These are phyloP conservation scores for Brassica nigra DNA, from an alignment of 345 rosid species.

Conservation along the genomic window DNA sequence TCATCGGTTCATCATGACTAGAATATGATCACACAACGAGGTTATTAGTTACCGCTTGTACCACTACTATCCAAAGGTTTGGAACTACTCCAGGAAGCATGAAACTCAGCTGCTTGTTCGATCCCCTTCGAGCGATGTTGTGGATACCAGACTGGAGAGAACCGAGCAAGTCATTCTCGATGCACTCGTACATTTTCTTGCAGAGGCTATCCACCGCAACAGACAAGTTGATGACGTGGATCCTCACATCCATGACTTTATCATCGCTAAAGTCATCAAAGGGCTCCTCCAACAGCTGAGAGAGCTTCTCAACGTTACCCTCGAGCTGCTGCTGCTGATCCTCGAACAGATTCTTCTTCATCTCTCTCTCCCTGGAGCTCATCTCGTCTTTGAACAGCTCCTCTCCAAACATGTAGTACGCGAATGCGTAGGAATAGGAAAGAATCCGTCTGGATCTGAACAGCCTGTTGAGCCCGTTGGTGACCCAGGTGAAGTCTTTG, in stretches of 20 bases:
- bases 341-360: slow-evolving; percentile 55
- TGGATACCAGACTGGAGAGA: slow-evolving; percentile 59
- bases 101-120: slow-evolving; percentile 63
- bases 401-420: slow-evolving; percentile 59
- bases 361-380: slow-evolving; percentile 43
- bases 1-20: not conserved
- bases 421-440: slow-evolving; percentile 59
- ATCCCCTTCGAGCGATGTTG: slow-evolving; percentile 78
- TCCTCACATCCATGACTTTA: slow-evolving; percentile 69
- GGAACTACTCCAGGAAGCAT: slow-evolving; percentile 55
- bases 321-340: slow-evolving; percentile 98
- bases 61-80: slow-evolving; percentile 43
- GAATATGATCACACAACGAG: not conserved
- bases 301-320: slow-evolving; percentile 84
- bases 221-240: slow-evolving; percentile 70
- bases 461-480: slow-evolving; percentile 50
- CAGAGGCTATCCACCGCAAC: slow-evolving; percentile 58
- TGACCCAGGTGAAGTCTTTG: slow-evolving; percentile 61
- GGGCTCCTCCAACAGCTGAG: slow-evolving; percentile 80
- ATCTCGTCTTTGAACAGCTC: slow-evolving; percentile 50
- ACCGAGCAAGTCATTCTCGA: slow-evolving; percentile 84
- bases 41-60: slow-evolving; percentile 48
- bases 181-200: slow-evolving; percentile 87
- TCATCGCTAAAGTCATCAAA: slow-evolving; percentile 68
- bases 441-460: slow-evolving; percentile 57